Base-by-base conservation (phyloP, 2,329 filamentous ascomycete genomes). In the Fusarium sp. region DNA sequence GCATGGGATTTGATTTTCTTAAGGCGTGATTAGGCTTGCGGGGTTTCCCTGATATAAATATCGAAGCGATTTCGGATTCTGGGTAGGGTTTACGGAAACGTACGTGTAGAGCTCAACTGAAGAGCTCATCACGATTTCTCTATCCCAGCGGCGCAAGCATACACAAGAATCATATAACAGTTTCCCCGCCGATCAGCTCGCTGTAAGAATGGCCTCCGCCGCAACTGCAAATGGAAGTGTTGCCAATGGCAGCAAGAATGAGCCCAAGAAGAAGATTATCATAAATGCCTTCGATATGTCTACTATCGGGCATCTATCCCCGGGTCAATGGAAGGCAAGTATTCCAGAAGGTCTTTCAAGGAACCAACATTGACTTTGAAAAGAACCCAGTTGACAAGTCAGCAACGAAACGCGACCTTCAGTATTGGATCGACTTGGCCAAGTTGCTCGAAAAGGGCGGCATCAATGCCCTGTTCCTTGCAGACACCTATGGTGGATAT, bases 251-350 rank as follows among this genome's bases (percentile, higher is more conserved):
- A 14, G 32, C 26, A 56, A 56, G 5, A 56, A 52, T 35, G 40
- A 53, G 26, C 17, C 18, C 7, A 75, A 71, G 64, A 75, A 71
- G 64, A 67, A 74, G 26, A 90, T 91, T 17, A 75, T 91, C 9
- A 81, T 91, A 49, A 91, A 91, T 80, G 89, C 89, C 5, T 91
- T 91, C 70, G 89, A 91, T 64, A 91, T 91, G 88, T 88, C 84
- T 4, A 90, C 89, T 0, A 84, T 91, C 9, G 89, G 89, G 5
- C 90, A 92, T 76, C 76, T 92, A 37, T 89, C 87, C 1, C 89
- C 89, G 2, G 90, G 90, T 1, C 89, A 91, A 80, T 92, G 90
- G 90, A 91, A 90, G 81, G 87, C 87, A 26, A 49, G 37, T 42
- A 6, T 3, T 13, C 7, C 8, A 17, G 18, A 17, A 15, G 2